Evolutionary conservation across 2,329 filamentous ascomycete genomes (phyloP), one percentile per base, ranked within the genome.

Genomic region (Colletotrichum musicola): DNA sequence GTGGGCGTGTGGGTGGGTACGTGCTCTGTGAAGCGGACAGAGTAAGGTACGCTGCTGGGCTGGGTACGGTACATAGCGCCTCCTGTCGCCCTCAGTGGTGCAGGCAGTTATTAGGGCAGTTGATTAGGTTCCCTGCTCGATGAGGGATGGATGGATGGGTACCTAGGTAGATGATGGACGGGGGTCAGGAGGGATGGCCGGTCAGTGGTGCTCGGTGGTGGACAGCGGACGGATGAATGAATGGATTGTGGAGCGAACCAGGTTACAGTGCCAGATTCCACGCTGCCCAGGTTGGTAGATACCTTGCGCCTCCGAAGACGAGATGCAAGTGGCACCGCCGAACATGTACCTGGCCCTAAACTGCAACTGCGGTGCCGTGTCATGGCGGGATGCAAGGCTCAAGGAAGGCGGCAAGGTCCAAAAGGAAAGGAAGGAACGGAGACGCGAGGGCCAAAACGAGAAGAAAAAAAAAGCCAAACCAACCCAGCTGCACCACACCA

Each of bases 331-430:
- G 22, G 22, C 44, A 9, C 12, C 14, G 25, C 6, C 30, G n/a
- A 12, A 22, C 53, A 56, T 16, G 50, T 35, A 25, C 53, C 53
- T 22, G 22, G 27, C 53, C 53, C 42, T 46, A 62, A 57, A 35
- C 44, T 50, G 53, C 30, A 49, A 49, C 47, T 55, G 56, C 20
- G 42, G 30, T 42, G n/a, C 50, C 47, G 61, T 69, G 64, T 55
- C 54, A 69, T 69, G 59, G 55, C 65, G 65, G 64, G 49, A 64
- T 59, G 60, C 64, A 59, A 69, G 63, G 51, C 63, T 54, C 50
- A 62, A 38, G 30, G 7, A 27, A 56, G 50, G 64, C 47, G 50
- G 18, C 14, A 38, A n/a, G 59, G 44, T 13, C 38, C 27, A 47
- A 58, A 59, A 59, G 9, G 27, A 25, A 49, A 14, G 30, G 20